These are phyloP conservation scores for Dendrobium catenatum DNA, from an alignment of 106 monocot genomes.

Conservation along the genomic window DNA sequence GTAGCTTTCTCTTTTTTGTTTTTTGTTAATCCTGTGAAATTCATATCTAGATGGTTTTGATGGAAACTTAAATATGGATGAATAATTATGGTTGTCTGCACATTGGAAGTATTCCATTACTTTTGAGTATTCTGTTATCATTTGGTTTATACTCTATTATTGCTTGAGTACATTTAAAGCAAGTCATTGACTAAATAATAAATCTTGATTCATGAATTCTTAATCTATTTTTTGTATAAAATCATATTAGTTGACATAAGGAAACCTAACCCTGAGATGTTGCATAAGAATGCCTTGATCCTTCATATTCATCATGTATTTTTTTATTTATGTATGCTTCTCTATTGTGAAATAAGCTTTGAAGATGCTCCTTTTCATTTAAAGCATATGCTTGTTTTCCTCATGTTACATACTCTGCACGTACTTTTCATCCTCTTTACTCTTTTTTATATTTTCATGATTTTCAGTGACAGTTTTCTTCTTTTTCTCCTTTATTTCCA, in stretches of 20 bases:
- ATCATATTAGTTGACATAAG: background rate
- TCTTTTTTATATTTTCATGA: background rate
- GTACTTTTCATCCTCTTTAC: too few species aligned
- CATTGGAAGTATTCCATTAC: background rate
- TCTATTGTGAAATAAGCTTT: background rate
- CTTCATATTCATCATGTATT: background rate
- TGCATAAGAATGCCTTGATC: background rate
- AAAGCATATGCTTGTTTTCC: background rate
- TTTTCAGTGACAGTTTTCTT: background rate
- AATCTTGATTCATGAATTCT: background rate
- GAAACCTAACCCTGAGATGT: background rate
- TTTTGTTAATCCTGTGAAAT: background rate
- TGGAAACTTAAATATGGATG: background rate
- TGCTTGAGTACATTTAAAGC: background rate
- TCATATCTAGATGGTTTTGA: background rate
- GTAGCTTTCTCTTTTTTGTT: background rate
- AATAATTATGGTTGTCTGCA: background rate
- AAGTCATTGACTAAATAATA: background rate
- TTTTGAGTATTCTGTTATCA: background rate
- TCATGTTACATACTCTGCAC: background rate
- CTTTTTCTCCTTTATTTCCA: constrained; percentile 20
- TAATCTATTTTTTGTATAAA: background rate
- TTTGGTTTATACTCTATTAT: background rate
- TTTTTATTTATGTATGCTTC: background rate
- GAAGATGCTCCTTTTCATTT: background rate